These are phyloP conservation scores for Reticulascus tulasneorum DNA, from an alignment of 2,329 filamentous ascomycete species.

Conservation along the genomic window DNA sequence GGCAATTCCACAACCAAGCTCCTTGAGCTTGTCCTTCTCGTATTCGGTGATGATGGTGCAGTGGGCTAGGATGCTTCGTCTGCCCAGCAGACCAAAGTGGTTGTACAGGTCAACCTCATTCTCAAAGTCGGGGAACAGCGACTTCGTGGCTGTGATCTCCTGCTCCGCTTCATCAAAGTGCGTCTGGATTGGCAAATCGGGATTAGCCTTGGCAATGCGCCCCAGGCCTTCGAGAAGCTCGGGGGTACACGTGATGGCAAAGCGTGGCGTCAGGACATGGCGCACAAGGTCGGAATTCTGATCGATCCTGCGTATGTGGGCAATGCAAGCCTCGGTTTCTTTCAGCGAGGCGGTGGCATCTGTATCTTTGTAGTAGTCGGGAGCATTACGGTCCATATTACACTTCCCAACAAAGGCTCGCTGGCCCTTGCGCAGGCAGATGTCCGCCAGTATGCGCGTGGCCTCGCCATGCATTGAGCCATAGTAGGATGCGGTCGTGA, in stretches of 20 bases:
- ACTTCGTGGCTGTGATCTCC: slow-evolving; percentile 51
- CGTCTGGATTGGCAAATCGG: slow-evolving; percentile 56
- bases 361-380: slow-evolving; percentile 49
- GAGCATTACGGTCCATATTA: slow-evolving; percentile 56
- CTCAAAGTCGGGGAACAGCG: slow-evolving; percentile 51
- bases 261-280: slow-evolving; percentile 54
- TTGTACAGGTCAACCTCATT: slow-evolving; percentile 59
- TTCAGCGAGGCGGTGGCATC: slow-evolving; percentile 41
- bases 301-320: slow-evolving; percentile 41
- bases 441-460: slow-evolving; percentile 52
- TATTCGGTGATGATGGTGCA: slow-evolving; percentile 58
- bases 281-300: slow-evolving; percentile 38
- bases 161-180: slow-evolving; percentile 64
- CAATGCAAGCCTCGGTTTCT: slow-evolving; percentile 47
- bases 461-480: slow-evolving; percentile 52
- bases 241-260: slow-evolving; percentile 57
- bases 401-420: slow-evolving; percentile 59
- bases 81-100: slow-evolving; percentile 48
- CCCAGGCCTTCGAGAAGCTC: slow-evolving; percentile 54
- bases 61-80: slow-evolving; percentile 60
- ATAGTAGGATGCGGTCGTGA: slow-evolving; percentile 61
- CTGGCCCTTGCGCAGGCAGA: slow-evolving; percentile 50
- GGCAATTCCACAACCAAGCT: slow-evolving; percentile 53
- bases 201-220: slow-evolving; percentile 42
- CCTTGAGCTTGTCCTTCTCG: slow-evolving; percentile 45